Evolutionary conservation across 1,284 basidiomycete genomes (phyloP), one percentile per base, ranked within the genome.

Genomic region (Phellinidium pouzarii): DNA sequence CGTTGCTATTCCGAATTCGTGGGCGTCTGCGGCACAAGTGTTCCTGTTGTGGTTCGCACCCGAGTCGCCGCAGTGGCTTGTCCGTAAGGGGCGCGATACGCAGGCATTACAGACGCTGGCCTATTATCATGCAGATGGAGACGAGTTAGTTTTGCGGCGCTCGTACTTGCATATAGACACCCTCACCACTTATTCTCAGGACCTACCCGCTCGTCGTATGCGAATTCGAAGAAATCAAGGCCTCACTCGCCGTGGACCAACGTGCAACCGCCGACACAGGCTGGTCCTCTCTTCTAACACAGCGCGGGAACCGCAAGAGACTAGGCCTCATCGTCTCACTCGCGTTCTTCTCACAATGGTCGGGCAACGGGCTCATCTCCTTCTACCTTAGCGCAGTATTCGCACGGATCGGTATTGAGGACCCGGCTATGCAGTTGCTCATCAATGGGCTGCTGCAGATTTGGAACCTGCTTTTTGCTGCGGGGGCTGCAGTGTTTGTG

Each of bases 341-440:
- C 47, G 80, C 80, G 31, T 83, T 82, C 73, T 84, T 84, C 71
- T 83, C 82, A 4, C 80, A 83, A 58, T 87, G 53, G 53, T 54
- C 53, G 7, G 53, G 53, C 29, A 54, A 54, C 29, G 53, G 53
- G 3, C 53, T 54, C 83, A 84, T 85, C 80, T 87, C 84, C 6
- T 87, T 84, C 71, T 87, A 88, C 71, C 75, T 90, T 57, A 81
- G 73, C 68, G 74, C 78, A 61, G 81, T 89, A 52, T 80, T 91
- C 60, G 71, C 77, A 58, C 74, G 76, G 57, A 82, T 91, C 56
- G 87, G 87, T 47, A 82, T 91, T 62, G 79, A 77, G n/a, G 68
- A 77, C 59, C 65, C 73, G 4, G 73, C 74, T 47, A 78, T 73
- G 51, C 82, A 82, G 66, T 72, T 71, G 34, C 62, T 67, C 50